Base-by-base conservation (phyloP, 2,329 filamentous ascomycete genomes). In the Cercospora citrullina region DNA sequence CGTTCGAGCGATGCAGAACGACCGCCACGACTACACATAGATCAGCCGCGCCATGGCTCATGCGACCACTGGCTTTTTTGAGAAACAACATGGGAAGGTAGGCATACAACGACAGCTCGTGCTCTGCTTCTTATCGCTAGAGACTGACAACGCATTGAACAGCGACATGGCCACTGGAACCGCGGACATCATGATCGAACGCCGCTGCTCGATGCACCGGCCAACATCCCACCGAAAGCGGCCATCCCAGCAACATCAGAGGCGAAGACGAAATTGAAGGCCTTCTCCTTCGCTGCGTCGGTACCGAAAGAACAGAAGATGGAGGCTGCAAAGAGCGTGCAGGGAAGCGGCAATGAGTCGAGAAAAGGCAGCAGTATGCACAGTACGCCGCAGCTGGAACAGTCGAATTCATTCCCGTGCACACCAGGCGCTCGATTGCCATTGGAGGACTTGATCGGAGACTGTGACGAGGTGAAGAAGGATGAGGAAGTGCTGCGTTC, bases 361-460 rank as follows among this genome's bases (percentile, higher is more conserved):
- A 48, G 23, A 48, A 48, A 51, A 28, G 63, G 53, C 39, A 65
- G 59, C 53, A 69, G 30, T 58, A 60, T 51, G 31, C 63, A 28
- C 30, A 70, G 70, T n/a, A 72, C 72, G 10, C 72, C 73, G 12
- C 70, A 70, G 39, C 63, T 75, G 9, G 70, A 69, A 3, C 75
- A 78, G 63, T 71, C 73, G 30, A 75, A 78, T 26, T 76, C 80
- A 30, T 80, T 80, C 16, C 87, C 87, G 2, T 87, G 86, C 48
- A 89, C 87, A 14, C 87, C 87, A 2, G 84, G 83, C 26, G 85
- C 87, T 53, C 80, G 86, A 65, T 82, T 89, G 45, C 86, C 87
- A 26, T 79, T 89, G 12, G 86, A 86, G 33, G 87, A 89, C 69
- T 79, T 89, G 33, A 86, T 89, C 57, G 86, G 86, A 69, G 87